phyloP scores from a whole-genome alignment of 1,284 basidiomycete species.

The Papiliotrema terrestris region DNA sequence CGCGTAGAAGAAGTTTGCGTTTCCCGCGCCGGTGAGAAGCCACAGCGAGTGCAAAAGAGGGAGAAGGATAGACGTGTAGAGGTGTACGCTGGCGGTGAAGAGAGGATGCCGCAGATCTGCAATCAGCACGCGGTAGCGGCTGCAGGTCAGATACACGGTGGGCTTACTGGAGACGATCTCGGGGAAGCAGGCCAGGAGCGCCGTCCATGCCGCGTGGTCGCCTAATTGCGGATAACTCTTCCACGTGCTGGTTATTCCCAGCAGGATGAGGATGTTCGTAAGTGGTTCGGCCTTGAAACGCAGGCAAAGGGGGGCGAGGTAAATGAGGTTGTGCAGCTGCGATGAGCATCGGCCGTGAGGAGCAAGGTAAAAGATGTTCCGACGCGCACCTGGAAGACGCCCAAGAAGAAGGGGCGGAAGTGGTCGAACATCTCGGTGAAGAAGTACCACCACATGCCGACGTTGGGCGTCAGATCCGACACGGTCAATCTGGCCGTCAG shows the following conservation, averaged over 20 bases:
- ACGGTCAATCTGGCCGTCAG: constrained; percentile 58
- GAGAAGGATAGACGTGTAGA: constrained; percentile 80
- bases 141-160: no score
- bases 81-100: constrained; percentile 74
- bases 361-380: background rate
- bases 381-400: constrained; percentile 82
- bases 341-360: background rate
- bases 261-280: constrained; percentile 71
- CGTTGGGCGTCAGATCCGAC: constrained; percentile 85
- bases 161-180: constrained; percentile 75
- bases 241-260: constrained; percentile 77
- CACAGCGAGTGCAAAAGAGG: constrained; percentile 90
- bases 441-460: constrained; percentile 98
- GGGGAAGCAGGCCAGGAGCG: constrained; percentile 75
- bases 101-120: constrained; percentile 83
- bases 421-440: constrained; percentile 99
- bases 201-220: constrained; percentile 81
- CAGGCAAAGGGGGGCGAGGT: constrained; percentile 77
- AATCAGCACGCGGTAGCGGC: no score
- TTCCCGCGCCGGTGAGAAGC: constrained; percentile 87
- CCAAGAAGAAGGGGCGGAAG: constrained; percentile 90
- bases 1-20: constrained; percentile 98
- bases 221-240: constrained; percentile 89
- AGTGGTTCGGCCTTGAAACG: constrained; percentile 88
- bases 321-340: constrained; percentile 80